phyloP scores from a whole-genome alignment of 1,139 yeast species.

The Kluyveromyces sp. region DNA sequence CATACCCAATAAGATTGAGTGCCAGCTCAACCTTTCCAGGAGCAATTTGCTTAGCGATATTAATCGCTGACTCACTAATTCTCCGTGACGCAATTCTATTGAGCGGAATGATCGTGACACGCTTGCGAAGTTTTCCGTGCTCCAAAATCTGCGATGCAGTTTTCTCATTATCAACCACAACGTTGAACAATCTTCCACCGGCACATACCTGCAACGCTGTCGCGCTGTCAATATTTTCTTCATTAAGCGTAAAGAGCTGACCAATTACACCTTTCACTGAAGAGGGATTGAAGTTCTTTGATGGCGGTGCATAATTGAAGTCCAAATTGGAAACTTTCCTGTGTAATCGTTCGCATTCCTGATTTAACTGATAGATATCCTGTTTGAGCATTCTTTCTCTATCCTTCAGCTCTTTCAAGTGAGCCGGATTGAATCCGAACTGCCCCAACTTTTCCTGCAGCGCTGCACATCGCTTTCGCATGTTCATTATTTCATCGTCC shows the following conservation, averaged over 20 bases:
- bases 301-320: constrained; percentile 64
- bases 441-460: constrained; percentile 42
- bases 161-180: constrained; percentile 81
- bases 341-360: constrained; percentile 50
- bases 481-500: constrained; percentile 39
- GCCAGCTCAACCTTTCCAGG: constrained; percentile 89
- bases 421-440: constrained; percentile 55
- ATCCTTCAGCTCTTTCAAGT: constrained; percentile 41
- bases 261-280: constrained; percentile 88
- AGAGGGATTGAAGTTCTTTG: constrained; percentile 49
- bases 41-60: constrained; percentile 49
- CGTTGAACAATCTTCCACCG: constrained; percentile 83
- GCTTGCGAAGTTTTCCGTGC: constrained; percentile 65
- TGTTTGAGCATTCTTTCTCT: constrained; percentile 37
- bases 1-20: constrained; percentile 68
- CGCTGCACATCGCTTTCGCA: constrained; percentile 36
- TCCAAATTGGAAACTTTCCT: constrained; percentile 69
- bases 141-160: constrained; percentile 80
- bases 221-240: constrained; percentile 54
- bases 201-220: constrained; percentile 91
- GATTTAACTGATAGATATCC: constrained; percentile 38
- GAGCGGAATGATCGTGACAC: constrained; percentile 89
- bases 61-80: constrained; percentile 39
- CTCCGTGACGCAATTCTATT: constrained; percentile 68
- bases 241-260: constrained; percentile 63